A percentile compares a stretch with the other conserved stretches of the same genome.
These are phyloP conservation scores for Quercus rubra DNA, from an alignment of 306 rosid genomes.

Conservation along the genomic window DNA sequence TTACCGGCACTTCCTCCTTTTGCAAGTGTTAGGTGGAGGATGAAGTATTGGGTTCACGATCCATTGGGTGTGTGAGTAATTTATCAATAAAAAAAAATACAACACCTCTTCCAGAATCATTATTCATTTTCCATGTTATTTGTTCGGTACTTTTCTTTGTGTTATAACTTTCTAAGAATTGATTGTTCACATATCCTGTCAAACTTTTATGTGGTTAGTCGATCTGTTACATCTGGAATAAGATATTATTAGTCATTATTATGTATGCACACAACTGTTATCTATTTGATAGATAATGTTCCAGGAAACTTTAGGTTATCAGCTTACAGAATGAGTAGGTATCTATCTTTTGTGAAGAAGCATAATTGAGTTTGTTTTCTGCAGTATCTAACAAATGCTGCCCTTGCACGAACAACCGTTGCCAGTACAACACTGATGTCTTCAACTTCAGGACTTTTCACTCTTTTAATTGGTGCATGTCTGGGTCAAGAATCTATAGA, in stretches of 20 bases:
- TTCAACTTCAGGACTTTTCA: constrained; percentile 30
- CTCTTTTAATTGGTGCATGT: constrained; percentile 28
- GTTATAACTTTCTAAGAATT: too few species aligned
- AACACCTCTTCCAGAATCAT: too few species aligned
- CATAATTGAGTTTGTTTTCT: not conserved
- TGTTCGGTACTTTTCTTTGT: too few species aligned
- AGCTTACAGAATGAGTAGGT: not conserved
- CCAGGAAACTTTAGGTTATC: not conserved
- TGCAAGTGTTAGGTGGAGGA: too few species aligned
- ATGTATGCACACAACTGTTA: not conserved
- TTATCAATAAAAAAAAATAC: too few species aligned
- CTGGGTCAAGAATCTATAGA: constrained; percentile 31
- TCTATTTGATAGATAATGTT: not conserved
- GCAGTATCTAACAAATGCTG: constrained; percentile 32
- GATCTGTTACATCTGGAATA: not conserved
- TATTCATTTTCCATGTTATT: too few species aligned
- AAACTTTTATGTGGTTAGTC: too few species aligned
- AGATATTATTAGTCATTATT: not conserved
- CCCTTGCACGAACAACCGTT: constrained; percentile 33
- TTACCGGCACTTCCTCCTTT: too few species aligned
- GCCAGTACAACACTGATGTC: constrained; percentile 29
- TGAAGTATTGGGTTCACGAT: too few species aligned
- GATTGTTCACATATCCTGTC: too few species aligned
- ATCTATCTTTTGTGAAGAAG: not conserved
- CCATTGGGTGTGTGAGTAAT: too few species aligned